Percentiles rank a stretch among this genome's conserved stretches.
These are phyloP conservation scores for Yamagishiella unicocca DNA, from an alignment of 139 green algal genomes.

Conservation along the genomic window DNA sequence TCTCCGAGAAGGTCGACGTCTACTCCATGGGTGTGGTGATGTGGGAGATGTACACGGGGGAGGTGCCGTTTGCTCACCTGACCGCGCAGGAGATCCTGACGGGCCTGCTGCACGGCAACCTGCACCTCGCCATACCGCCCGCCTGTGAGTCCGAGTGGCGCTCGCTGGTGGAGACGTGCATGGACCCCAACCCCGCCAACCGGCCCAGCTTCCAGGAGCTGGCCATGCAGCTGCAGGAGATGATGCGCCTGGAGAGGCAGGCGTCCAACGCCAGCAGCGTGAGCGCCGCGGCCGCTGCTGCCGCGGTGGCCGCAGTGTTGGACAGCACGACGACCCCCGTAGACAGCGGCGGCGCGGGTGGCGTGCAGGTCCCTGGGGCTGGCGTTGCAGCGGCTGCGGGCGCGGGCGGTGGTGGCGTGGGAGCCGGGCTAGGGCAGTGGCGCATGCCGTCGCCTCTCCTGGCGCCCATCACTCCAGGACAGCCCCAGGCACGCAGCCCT, in stretches of 20 bases:
- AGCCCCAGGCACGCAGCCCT: not conserved
- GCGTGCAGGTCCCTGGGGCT: not conserved
- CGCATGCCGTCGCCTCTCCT: not conserved
- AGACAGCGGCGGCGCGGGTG: not conserved
- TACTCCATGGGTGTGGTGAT: conserved; percentile 80
- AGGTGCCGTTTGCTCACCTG: conserved; percentile 72
- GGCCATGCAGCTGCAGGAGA: conserved; percentile 73
- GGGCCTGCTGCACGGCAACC: conserved; percentile 68
- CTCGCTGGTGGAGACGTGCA: conserved; percentile 80
- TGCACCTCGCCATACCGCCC: conserved; percentile 76
- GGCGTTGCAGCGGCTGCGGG: not conserved
- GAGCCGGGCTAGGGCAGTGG: conserved; percentile 3
- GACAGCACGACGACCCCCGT: not conserved
- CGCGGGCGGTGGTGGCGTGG: not conserved
- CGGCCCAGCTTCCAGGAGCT: conserved; percentile 81
- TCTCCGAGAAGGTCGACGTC: conserved; percentile 76
- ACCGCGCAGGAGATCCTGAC: conserved; percentile 80
- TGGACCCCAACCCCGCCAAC: conserved; percentile 74
- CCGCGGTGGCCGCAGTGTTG: not conserved
- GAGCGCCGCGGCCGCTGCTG: not conserved
- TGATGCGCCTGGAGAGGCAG: conserved; percentile 54
- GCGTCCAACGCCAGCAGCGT: conserved; percentile 24
- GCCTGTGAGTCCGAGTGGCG: conserved; percentile 87
- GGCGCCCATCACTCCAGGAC: not conserved
- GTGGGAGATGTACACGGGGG: conserved; percentile 76